phyloP scores from a whole-genome alignment of 2,329 filamentous ascomycete genomes.

The Plectosphaerella plurivora region DNA sequence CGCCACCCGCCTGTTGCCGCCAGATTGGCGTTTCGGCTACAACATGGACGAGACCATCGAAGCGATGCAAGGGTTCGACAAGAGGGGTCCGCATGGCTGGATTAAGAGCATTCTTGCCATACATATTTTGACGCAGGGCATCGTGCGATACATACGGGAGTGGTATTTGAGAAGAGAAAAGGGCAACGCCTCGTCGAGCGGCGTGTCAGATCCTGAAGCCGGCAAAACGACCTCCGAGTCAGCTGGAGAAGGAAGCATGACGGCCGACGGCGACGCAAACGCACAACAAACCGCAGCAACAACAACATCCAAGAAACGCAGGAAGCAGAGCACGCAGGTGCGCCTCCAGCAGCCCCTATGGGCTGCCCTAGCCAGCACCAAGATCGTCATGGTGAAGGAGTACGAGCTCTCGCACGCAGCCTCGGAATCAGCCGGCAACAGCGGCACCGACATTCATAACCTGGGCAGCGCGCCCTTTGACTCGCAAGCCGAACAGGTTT shows the following conservation, averaged over 20 bases:
- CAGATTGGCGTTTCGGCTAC: slow-evolving; percentile 38
- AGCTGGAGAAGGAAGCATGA: slow-evolving; percentile 33
- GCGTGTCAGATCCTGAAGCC: slow-evolving; percentile 57
- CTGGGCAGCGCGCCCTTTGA: slow-evolving; percentile 72
- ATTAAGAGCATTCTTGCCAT: slow-evolving; percentile 66
- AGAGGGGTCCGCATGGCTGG: slow-evolving; percentile 59
- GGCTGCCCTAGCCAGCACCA: slow-evolving; percentile 91
- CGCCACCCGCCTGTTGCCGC: slow-evolving; percentile 39
- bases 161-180: slow-evolving; percentile 62
- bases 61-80: slow-evolving; percentile 45
- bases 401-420: slow-evolving; percentile 77
- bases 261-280: slow-evolving; percentile 48
- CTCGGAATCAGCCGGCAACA: slow-evolving; percentile 68
- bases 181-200: slow-evolving; percentile 42
- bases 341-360: slow-evolving; percentile 87
- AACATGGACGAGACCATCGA: slow-evolving; percentile 45
- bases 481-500: slow-evolving; percentile 66
- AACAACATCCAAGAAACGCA: slow-evolving; percentile 72
- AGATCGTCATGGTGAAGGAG: slow-evolving; percentile 93
- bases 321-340: slow-evolving; percentile 87
- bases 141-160: slow-evolving; percentile 66
- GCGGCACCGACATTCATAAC: slow-evolving; percentile 73
- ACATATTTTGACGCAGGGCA: slow-evolving; percentile 69
- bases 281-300: slow-evolving; percentile 49
- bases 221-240: slow-evolving; percentile 44